Conservation (phyloP, 2,329 filamentous ascomycete genomes). For the Colletotrichum sp. region DNA sequence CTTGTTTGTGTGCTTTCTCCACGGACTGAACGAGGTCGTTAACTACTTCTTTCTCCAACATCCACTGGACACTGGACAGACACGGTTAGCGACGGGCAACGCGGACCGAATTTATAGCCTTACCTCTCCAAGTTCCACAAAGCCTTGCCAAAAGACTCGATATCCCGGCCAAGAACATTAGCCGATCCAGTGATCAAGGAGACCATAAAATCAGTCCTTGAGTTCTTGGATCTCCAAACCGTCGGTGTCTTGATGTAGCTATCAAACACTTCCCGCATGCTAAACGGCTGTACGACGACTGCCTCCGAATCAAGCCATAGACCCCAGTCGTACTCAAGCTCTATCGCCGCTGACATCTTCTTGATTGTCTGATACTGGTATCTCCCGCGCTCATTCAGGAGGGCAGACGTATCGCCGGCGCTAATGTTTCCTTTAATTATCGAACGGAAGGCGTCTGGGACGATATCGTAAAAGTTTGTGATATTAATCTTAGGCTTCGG, state of each 20-base stretch:
- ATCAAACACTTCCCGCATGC: neutral
- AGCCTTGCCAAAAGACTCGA: neutral
- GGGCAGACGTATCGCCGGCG: neutral
- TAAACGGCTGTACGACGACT: constrained; percentile 7
- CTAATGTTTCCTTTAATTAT: neutral
- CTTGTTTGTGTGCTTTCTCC: neutral
- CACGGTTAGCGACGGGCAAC: neutral
- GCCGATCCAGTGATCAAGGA: neutral
- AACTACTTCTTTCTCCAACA: neutral
- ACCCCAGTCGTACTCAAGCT: constrained; percentile 7
- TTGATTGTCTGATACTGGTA: constrained; percentile 13
- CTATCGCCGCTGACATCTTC: neutral
- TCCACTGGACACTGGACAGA: neutral
- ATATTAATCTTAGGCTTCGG: neutral
- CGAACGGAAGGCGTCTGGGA: neutral
- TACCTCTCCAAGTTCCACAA: constrained; percentile 9
- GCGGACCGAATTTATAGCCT: neutral
- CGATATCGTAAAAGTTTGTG: constrained; percentile 3
- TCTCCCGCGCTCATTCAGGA: neutral
- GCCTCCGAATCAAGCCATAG: constrained; percentile 11
- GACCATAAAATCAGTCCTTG: neutral
- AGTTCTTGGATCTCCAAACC: neutral
- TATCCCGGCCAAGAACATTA: neutral
- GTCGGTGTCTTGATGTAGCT: neutral
- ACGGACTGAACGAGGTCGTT: neutral